Evolutionary conservation across 2,329 filamentous ascomycete genomes (phyloP), one percentile per base, ranked within the genome.

Genomic region (Aspergillus sp.): DNA sequence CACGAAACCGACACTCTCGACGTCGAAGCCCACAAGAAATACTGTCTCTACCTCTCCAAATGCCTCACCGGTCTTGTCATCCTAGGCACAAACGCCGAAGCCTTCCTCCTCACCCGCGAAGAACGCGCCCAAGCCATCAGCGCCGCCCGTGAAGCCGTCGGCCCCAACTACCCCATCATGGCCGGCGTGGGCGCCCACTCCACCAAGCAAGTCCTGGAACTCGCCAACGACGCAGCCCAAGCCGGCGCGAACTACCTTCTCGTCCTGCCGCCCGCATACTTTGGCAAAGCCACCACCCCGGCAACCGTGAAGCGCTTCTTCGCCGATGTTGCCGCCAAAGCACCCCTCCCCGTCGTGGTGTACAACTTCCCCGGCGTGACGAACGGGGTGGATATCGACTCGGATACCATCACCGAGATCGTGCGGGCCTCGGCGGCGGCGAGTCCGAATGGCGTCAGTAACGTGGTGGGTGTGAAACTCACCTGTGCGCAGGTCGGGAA

Each of bases 281-380:
- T 85, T 56, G 79, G 78, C 53, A 83, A 82, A 61, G 75, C 76
- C 8, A 83, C 79, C 5, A 79, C 74, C 4, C 69, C 73, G 12
- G 69, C 66, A 9, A 78, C 84, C 27, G 69, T 85, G 27, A 73
- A 77, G 54, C 65, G 69, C 39, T 86, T 85, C 69, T 85, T 76
- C 55, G 65, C 65, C 39, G 75, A 83, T 27, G 68, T 85, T 3
- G 78, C 79, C 0, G 61, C 61, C n/a, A 62, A 68, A 39, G 71
- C 70, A 2, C 64, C 73, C 2, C 61, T 86, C 2, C 81, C 81
- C 0, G 69, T 85, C 30, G 73, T 86, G 33, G 64, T 86, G 10
- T 85, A 85, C 65, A 85, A 86, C 62, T 86, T 86, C 65, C 83
- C 83, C 0, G 79, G 71, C 10, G 82, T 86, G 13, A 83, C 79